Percentiles rank a stretch among this genome's conserved stretches.
Conservation (phyloP, 1,284 basidiomycete species). For the Cutaneotrichosporon cavernicola region DNA sequence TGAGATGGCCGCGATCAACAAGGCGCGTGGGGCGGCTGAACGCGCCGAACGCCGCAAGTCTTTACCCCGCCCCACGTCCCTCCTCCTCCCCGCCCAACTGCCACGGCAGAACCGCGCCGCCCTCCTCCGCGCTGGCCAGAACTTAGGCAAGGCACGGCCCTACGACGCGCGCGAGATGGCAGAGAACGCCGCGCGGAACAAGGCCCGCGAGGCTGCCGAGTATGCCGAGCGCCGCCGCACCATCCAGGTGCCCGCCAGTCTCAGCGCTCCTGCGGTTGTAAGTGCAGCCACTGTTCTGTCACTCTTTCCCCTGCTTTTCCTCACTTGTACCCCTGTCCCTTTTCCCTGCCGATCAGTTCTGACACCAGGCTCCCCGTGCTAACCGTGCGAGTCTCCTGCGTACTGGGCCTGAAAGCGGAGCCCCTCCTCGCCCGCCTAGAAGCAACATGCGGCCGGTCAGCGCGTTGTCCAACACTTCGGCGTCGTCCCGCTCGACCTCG, state of each 20-base stretch:
- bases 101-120: slow-evolving; percentile 27
- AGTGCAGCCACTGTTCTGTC: background rate
- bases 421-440: slow-evolving; percentile 11
- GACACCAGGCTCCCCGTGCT: slow-evolving; percentile 36
- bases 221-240: slow-evolving; percentile 34
- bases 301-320: background rate
- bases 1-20: slow-evolving; percentile 33
- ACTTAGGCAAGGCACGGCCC: slow-evolving; percentile 4
- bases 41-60: slow-evolving; percentile 35
- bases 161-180: slow-evolving; percentile 25
- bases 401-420: slow-evolving; percentile 5
- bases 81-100: slow-evolving; percentile 18
- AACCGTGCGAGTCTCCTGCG: slow-evolving; percentile 45
- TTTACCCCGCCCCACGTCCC: slow-evolving; percentile 34
- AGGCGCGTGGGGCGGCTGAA: slow-evolving; percentile 34
- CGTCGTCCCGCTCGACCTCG: background rate
- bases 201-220: slow-evolving; percentile 34
- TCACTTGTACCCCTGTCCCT: no score
- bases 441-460: slow-evolving; percentile 9
- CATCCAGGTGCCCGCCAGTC: slow-evolving; percentile 35
- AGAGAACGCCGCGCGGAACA: slow-evolving; percentile 31
- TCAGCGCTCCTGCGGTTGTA: slow-evolving; percentile 24
- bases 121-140: slow-evolving; percentile 21
- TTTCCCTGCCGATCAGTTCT: slow-evolving; percentile 5
- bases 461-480: background rate